A percentile compares a stretch with the other conserved stretches of the same genome.
phyloP scores from a whole-genome alignment of 306 rosid species.

The Lupinus albus region DNA sequence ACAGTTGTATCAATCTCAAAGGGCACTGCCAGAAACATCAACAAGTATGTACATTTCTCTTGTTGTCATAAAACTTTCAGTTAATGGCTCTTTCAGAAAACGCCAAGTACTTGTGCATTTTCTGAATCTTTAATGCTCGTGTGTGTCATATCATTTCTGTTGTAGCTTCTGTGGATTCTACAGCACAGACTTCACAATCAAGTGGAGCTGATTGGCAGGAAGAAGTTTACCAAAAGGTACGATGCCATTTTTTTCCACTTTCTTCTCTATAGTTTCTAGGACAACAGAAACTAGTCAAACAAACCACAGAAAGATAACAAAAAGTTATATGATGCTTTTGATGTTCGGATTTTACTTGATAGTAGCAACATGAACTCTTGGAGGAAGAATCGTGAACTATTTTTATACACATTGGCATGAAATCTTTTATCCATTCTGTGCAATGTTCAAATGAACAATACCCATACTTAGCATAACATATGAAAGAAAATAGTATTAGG shows the following conservation, averaged over 20 bases:
- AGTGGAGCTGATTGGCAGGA: conserved; percentile 85
- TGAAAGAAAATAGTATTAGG: conserved; percentile 7
- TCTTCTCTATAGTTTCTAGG: background rate
- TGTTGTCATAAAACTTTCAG: conserved; percentile 22
- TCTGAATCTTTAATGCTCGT: conserved; percentile 29
- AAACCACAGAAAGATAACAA: background rate
- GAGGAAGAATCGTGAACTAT: conserved; percentile 1
- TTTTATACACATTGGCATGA: background rate
- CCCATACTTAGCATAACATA: conserved; percentile 1
- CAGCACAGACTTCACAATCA: conserved; percentile 67
- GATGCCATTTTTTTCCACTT: conserved; percentile 34
- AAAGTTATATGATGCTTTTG: background rate
- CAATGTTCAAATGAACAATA: conserved; percentile 10
- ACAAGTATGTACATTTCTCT: conserved; percentile 59
- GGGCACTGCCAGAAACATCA: conserved; percentile 75
- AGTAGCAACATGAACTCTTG: background rate
- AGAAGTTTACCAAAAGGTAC: conserved; percentile 80
- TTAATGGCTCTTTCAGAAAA: conserved; percentile 31
- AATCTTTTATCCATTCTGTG: conserved; percentile 20
- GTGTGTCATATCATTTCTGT: conserved; percentile 27
- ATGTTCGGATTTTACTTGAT: background rate
- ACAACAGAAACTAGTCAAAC: conserved; percentile 19
- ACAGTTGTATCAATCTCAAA: conserved; percentile 77
- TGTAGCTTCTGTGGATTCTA: conserved; percentile 80
- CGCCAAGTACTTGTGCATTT: conserved; percentile 24